Evolutionary conservation across 2,329 filamentous ascomycete genomes (phyloP), one percentile per base, ranked within the genome.

Genomic region (Neofusicoccum sp.): DNA sequence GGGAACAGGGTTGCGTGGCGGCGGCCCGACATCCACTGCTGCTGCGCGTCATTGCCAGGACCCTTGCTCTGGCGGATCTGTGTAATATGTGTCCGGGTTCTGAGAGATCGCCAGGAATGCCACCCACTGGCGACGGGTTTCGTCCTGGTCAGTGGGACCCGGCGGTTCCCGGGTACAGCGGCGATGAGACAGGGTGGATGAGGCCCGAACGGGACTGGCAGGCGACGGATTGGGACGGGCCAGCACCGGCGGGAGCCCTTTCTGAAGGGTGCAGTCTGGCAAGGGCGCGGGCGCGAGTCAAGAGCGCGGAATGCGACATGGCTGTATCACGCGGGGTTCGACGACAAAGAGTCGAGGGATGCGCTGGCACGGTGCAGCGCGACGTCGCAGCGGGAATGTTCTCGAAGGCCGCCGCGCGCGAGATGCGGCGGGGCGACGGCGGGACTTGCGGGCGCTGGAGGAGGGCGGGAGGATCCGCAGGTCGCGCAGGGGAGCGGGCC

Each of bases 91-190:
- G 41, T 11, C 6, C 14, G 14, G 41, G 11, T 22, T 22, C 54
- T 45, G 29, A 39, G 39, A 58, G 54, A 58, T 58, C 39, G 44
- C 54, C 39, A 58, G 41, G 54, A 58, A 58, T 58, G 54, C 54
- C 12, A 43, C 54, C 39, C 37, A 33, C 37, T 16, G 52, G 52
- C 29, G 37, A n/a, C 36, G 29, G 33, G 22, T 60, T 33, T 61
- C 58, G 47, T 61, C 58, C 58, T 14, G 58, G 58, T 49, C 52
- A n/a, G 58, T 50, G 59, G 59, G 33, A 61, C 34, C 37, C 47
- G 36, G 48, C 54, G 54, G 8, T 45, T 22, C 41, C 41, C 54
- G 41, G 54, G 41, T 34, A 58, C 54, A 28, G 54, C 54, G 11
- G 12, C 29, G 14, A 33, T 58, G 41, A 58, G 54, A 58, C 54